A percentile compares a stretch with the other conserved stretches of the same genome.
phyloP scores from a whole-genome alignment of 208 protist genomes.

The Acanthamoeba culbertsoni region DNA sequence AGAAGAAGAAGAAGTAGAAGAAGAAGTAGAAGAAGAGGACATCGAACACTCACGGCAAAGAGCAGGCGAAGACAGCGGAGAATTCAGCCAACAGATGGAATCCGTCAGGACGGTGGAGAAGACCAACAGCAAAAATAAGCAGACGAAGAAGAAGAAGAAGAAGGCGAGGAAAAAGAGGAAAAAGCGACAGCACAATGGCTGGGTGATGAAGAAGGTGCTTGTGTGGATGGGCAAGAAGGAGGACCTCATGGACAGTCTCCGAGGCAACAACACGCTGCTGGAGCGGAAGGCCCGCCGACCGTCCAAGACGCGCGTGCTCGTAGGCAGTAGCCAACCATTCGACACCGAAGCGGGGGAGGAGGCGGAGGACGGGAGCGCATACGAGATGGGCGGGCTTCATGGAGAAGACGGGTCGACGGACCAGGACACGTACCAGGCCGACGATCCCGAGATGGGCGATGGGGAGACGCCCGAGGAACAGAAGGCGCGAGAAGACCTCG shows the following conservation, averaged over 20 bases:
- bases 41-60: not conserved
- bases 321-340: not conserved
- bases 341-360: not conserved
- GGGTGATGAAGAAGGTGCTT: slow-evolving; percentile 42
- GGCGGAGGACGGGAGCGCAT: not conserved
- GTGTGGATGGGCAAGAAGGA: slow-evolving; percentile 7
- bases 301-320: too few species aligned
- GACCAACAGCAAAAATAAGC: not conserved
- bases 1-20: not conserved
- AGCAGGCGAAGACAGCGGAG: not conserved
- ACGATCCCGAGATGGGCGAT: not conserved
- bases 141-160: not conserved
- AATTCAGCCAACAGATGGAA: not conserved
- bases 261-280: too few species aligned
- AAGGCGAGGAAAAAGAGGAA: not conserved
- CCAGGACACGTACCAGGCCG: too few species aligned
- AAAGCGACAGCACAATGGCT: not conserved
- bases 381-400: not conserved
- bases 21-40: not conserved
- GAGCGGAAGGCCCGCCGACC: too few species aligned
- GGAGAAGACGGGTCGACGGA: too few species aligned
- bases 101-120: not conserved
- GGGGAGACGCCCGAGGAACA: not conserved
- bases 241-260: not conserved
- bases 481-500: not conserved